Base-by-base conservation (phyloP, 192 early-diverging fungal genomes). In the Coemansia sp. region DNA sequence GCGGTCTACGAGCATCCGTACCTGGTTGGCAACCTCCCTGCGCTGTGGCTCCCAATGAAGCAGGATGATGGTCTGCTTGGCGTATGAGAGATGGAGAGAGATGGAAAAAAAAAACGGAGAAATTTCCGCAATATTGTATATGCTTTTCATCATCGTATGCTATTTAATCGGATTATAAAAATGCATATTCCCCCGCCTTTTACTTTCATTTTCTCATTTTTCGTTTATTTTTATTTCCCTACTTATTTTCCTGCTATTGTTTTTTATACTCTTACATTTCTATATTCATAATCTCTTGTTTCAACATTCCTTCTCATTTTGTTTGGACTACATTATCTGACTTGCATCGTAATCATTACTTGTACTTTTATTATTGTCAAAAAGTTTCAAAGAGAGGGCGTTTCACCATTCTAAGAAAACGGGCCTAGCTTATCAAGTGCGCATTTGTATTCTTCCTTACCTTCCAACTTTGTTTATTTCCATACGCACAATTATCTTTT, bases 41-140 rank as follows among this genome's bases (percentile, higher is more conserved):
- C 85, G 32, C 60, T 93, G 25, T 93, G 92, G 92, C 70, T 91
- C 44, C 92, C 92, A 9, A 81, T 90, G 71, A 56, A 60, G 41
- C 7, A 38, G 5, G 13, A 59, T 0, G 48, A 43, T 14, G 17
- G 43, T 1, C 22, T 37, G 12, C 10, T 43, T 20, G 25, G 25
- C 25, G 25, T 25, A 25, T 25, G 25, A 25, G 25, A 25, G 25
- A 25, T n/a, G n/a, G 25, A 25, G 41, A 19, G 9, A 14, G 12
- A 16, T 19, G 45, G 49, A 1, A 4, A 51, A 19, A 6, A 51
- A 51, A 51, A 25, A 25, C 1, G 2, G 2, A 25, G 25, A 25
- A 25, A 25, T 25, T 25, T 25, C 25, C 25, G 25, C 25, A 25
- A 25, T 25, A 2, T 25, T 25, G 1, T 25, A 25, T 25, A 25